Evolutionary conservation across 768 basidiomycete species (phyloP), one percentile per base, ranked within the genome.

Genomic region (Candolleomyces aberdarensis): DNA sequence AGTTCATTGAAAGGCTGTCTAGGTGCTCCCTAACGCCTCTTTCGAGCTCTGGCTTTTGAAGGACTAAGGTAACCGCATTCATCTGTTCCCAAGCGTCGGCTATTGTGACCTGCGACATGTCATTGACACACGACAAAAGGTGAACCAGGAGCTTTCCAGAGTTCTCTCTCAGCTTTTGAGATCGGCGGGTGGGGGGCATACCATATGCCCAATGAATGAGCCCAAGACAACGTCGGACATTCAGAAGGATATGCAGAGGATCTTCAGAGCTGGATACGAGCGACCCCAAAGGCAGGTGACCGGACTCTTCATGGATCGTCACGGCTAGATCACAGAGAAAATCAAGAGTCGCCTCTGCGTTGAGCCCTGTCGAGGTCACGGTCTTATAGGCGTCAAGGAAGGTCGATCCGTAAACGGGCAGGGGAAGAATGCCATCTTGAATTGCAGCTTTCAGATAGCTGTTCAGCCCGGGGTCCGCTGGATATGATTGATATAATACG

Each of bases 391-490:
- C 88, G 60, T 82, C 83, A 19, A 92, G 81, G 60, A 92, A 85
- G 3, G 86, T 85, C 4, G 85, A 70, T 7, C 91, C 80, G 65
- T 88, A 91, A 14, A 77, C 79, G 10, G 83, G 70, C 20, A 87
- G 72, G 8, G 88, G 83, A 15, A 91, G 71, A 47, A 86, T 71
- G 10, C 82, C 79, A 48, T 80, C 76, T 59, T 81, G 74, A 29
- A 92, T 76, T 5, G 88, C 87, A 59, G 74, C 69, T 64, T 78
- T 83, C 54, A 92, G 72, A 68, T 93, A 93, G 48, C 78, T 80
- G 60, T 84, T 81, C n/a, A 93, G 79, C 48, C 78, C 78, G 19
- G 83, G 82, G 67, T 89, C 85, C n/a, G 85, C 89, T 22, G 88
- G 87, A 65, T 89, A 88, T 51, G 82, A 80, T 56, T 83, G 77